These are phyloP conservation scores for Mikania micrantha DNA, from an alignment of 129 eudicot species.

Conservation along the genomic window DNA sequence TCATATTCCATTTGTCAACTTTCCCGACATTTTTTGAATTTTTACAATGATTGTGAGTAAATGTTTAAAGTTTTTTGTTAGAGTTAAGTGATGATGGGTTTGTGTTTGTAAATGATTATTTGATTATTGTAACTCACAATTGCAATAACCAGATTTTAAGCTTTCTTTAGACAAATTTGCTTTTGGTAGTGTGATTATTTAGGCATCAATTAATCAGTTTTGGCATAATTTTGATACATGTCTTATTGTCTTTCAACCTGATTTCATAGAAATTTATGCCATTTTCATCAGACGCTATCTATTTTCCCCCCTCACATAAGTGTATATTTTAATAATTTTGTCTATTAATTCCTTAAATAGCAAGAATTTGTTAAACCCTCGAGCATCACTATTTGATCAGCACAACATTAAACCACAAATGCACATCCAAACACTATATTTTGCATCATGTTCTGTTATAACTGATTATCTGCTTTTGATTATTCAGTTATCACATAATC, in stretches of 20 bases:
- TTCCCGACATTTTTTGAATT: not conserved
- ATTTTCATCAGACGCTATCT: not conserved
- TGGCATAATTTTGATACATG: not conserved
- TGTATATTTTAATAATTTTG: not conserved
- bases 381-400: not conserved
- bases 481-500: not conserved
- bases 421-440: not conserved
- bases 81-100: not conserved
- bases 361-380: not conserved
- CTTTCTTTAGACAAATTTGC: not conserved
- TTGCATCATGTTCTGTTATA: not conserved
- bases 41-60: not conserved
- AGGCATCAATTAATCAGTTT: not conserved
- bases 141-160: not conserved
- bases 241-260: not conserved
- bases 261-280: not conserved
- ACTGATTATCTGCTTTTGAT: not conserved
- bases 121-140: not conserved
- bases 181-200: not conserved
- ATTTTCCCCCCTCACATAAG: too few relatives aligned
- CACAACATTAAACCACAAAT: not conserved
- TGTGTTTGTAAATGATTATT: not conserved
- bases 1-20: conserved; percentile 2
- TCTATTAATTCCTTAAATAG: not conserved
- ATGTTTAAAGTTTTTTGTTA: conserved; percentile 1